These are phyloP conservation scores for Albophoma yamanashiensis DNA, from an alignment of 2,329 filamentous ascomycete species.

Conservation along the genomic window DNA sequence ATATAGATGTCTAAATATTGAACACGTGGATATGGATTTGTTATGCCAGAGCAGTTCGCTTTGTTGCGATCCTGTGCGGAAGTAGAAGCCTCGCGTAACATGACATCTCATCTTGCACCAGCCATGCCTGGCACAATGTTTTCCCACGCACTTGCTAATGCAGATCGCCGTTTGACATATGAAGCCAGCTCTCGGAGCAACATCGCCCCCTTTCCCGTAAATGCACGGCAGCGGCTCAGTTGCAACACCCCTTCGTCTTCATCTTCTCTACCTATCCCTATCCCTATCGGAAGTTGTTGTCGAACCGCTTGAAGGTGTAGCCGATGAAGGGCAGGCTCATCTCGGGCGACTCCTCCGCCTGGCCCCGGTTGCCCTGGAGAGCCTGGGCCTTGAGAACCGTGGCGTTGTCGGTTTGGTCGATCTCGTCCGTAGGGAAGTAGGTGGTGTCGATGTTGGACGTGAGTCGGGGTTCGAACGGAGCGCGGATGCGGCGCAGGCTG, in stretches of 20 bases:
- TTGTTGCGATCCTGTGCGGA: neutral
- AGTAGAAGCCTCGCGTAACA: neutral
- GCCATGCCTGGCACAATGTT: neutral
- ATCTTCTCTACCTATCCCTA: conserved; percentile 6
- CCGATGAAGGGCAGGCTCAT: conserved; percentile 75
- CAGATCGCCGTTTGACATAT: neutral
- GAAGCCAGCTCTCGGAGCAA: neutral
- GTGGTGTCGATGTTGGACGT: conserved; percentile 91
- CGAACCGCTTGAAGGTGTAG: conserved; percentile 84
- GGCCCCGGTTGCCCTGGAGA: conserved; percentile 53
- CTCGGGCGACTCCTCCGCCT: conserved; percentile 72
- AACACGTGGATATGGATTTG: neutral
- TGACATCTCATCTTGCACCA: neutral
- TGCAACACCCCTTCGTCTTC: neutral
- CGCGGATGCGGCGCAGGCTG: conserved; percentile 80
- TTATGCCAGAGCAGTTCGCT: neutral
- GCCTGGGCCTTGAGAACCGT: conserved; percentile 79
- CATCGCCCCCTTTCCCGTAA: neutral
- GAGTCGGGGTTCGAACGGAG: conserved; percentile 90
- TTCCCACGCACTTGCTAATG: neutral
- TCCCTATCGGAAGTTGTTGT: conserved; percentile 51
- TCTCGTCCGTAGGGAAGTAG: conserved; percentile 98
- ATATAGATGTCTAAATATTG: neutral
- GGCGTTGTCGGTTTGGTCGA: conserved; percentile 90
- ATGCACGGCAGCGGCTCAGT: neutral